Base-by-base conservation (phyloP, 257 asterid genomes). In the Solanum chiquidenum region DNA sequence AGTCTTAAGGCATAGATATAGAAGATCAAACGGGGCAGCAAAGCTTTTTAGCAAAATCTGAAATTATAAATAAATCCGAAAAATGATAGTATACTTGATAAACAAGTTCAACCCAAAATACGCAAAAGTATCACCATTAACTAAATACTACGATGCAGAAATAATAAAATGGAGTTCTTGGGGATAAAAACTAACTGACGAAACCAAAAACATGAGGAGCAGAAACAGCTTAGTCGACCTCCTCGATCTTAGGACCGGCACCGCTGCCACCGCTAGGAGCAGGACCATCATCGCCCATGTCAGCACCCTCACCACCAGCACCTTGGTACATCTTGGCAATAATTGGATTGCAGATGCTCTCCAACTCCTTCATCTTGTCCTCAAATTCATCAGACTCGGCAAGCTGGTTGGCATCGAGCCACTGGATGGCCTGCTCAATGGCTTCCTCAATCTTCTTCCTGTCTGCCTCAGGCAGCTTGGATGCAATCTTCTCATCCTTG, bases 401-500 rank as follows among this genome's bases (percentile, higher is more conserved):
- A 35, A 90, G 88, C 90, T 90, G 92, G 86, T 90, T 90, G 12
- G 86, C 88, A 58, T 90, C 92, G 4, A 90, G 86, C 90, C 90
- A 90, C 52, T 90, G 90, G 38, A 88, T 90, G 60, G 90, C 82
- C 18, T 75, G 55, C 68, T 90, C 92, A 25, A 90, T 83, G 3
- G 92, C 88, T 5, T 88, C 92, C 82, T 90, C 90, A 12, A 88
- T 90, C 87, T 90, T 90, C 82, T 88, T 88, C 88, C 88, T 90
- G 68, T 88, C 92, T 14, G 49, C 89, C 6, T 87, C 86, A 8
- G 90, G 72, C 12, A 95, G 92, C 86, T 94, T 95, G 13, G 97
- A 91, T 7, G 96, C 94, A 14, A 95, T 94, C 94, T 95, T 95
- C 87, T 95, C 98, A 12, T 95, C 98, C 91, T 94, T 94, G 18